Evolutionary conservation across 2,329 filamentous ascomycete genomes (phyloP), one percentile per base, ranked within the genome.

Genomic region (Periconia macrospinosa): DNA sequence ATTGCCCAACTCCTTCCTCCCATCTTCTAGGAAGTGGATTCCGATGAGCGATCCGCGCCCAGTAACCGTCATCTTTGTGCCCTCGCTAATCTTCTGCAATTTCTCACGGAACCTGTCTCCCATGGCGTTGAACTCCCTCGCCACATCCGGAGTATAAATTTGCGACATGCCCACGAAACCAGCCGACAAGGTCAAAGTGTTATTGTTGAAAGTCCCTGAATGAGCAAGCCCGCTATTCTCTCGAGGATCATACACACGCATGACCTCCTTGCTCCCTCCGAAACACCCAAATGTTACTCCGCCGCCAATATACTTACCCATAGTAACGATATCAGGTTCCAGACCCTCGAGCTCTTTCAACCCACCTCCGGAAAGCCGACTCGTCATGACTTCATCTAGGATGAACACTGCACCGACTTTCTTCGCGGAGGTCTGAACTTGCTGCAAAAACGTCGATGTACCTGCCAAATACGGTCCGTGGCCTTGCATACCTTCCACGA

Each of bases 141-240:
- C 63, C 30, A 63, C 63, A 19, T 69, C 62, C 1, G 72, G 63
- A 9, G 70, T 76, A 52, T 70, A 77, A 8, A 76, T 57, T 20
- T 72, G 50, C 33, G 67, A 64, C 3, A 77, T 54, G 1, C 72
- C 79, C 6, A 69, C 72, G 35, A 74, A 66, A 1, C 85, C 86
- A 8, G 83, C 81, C 20, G 77, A 74, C 78, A 87, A 88, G 1
- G 81, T 81, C 7, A 87, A 70, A 1, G 79, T 78, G 66, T 89
- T 89, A 65, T 90, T 89, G 67, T 88, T 88, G 68, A 87, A 88
- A 0, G 86, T 88, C 1, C 86, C 86, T 0, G 84, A 82, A 60
- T 88, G 85, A 0, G 75, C 66, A 11, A 85, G 71, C 0, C 70
- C 67, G 1, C 66, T 72, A 1, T 67, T 53, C 1, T 68, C 63